Conservation (phyloP, 1,284 basidiomycete species). For the Blastosporella zonata region DNA sequence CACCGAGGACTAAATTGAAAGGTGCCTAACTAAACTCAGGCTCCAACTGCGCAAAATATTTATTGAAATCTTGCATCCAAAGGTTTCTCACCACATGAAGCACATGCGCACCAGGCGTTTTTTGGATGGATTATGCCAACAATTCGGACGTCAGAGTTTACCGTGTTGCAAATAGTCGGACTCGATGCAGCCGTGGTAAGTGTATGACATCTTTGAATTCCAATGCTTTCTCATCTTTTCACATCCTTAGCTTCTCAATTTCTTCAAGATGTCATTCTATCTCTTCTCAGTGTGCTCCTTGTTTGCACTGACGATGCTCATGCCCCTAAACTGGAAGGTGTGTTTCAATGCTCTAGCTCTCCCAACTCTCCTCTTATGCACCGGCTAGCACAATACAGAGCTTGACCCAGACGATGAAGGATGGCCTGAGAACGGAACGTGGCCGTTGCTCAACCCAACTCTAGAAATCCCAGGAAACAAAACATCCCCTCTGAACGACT, state of each 20-base stretch:
- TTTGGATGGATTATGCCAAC: conserved; percentile 97
- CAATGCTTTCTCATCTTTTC: conserved; percentile 1
- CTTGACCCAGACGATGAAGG: conserved; percentile 64
- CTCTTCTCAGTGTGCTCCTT: conserved; percentile 86
- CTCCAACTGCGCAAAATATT: background rate
- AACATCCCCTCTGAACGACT: conserved; percentile 49
- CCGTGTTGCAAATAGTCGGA: conserved; percentile 95
- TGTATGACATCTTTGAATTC: background rate
- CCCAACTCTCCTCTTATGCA: background rate
- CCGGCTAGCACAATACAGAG: conserved; percentile 55
- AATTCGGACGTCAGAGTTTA: conserved; percentile 85
- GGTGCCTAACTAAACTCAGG: conserved; percentile 41
- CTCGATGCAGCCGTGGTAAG: conserved; percentile 87
- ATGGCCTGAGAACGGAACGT: conserved; percentile 41
- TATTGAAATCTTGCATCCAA: background rate
- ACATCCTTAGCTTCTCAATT: conserved; percentile 73
- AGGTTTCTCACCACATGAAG: conserved; percentile 90
- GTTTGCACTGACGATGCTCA: conserved; percentile 76
- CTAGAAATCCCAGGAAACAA: conserved; percentile 29
- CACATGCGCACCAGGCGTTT: conserved; percentile 78
- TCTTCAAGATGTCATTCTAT: conserved; percentile 93
- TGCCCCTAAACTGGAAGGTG: conserved; percentile 89
- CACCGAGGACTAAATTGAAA: conserved; percentile 91
- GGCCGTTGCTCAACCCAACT: conserved; percentile 27
- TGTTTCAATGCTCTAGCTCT: conserved; percentile 26